Base-by-base conservation (phyloP, 164 flowering plant genomes). In the Akebia trifoliata region DNA sequence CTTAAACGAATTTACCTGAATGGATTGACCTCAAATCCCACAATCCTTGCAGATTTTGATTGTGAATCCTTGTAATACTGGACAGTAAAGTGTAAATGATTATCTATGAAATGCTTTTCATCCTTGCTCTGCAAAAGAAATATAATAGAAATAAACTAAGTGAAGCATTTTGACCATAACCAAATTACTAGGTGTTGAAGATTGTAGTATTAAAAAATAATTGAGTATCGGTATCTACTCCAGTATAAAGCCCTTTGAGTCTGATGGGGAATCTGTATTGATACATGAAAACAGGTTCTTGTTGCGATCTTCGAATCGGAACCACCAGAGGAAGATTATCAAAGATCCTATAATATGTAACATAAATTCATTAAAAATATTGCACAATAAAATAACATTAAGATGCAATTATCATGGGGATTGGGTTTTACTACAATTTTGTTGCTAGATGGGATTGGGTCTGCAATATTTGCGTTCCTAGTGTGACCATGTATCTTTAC, bases 21-120 rank as follows among this genome's bases (percentile, higher is more conserved):
- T 67, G 99, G 96, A 65, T 76, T 80, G 68, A 90, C 95, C 69
- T 93, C 99, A 74, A 93, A 93, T 17, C 99, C 99, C 3, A 93
- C 97, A 51, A 93, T 90, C 68, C 99, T 81, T 39, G 97, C 72
- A n/a, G 85, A 51, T 17, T 82, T 90, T 0, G 85, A 70, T 62
- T 49, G 68, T 44, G n/a, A 15, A 72, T 90, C 99, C 54, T 70
- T 84, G 73, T 93, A 97, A 73, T 46, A 86, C 76, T 79, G 84
- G 59, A 93, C 99, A 30, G 74, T 78, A 62, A 93, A 93, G 42
- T 79, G 50, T 35, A 93, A 75, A 68, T 93, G 99, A 54, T 93
- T 93, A 71, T 93, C 71, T 67, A 93, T 79, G 42, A 87, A 93
- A 76, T 84, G 75, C 55, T 78, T 90, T 61, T 86, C 85, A 8